Evolutionary conservation across 192 early-diverging fungal genomes (phyloP), one percentile per base, ranked within the genome.

Genomic region (Podila minutissima): DNA sequence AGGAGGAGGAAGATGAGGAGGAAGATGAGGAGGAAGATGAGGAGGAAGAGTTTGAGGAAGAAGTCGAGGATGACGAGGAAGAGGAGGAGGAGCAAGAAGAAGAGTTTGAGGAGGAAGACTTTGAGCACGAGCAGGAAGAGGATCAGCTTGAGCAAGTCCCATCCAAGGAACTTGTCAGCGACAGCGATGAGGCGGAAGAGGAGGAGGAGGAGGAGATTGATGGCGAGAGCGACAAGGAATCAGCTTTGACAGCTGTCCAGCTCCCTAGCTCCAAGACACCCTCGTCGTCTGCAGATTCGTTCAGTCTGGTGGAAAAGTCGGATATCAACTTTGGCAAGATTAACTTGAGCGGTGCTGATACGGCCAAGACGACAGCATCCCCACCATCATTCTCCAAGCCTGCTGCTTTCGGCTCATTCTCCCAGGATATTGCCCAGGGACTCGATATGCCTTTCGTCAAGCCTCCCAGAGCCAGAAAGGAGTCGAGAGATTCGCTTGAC

Each of bases 161-260:
- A 67, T 57, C 50, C 41, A 46, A 17, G 41, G 41, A 46, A 46
- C 13, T 13, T 29, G n/a, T 58, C 22, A 58, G 53, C 31, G 59
- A 33, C 31, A 61, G 59, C 31, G 59, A 61, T 28, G 59, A 33
- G 19, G 49, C n/a, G 20, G 69, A 33, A n/a, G n/a, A n/a, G 26
- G 48, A 38, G 17, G 61, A 33, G n/a, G 60, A 12, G 38, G 19
- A 51, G 15, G 61, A 50, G 3, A n/a, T 0, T 17, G 67, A 17
- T 19, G 69, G 71, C 2, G 77, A 81, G 32, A 81, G 77, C 29
- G 77, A 81, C 57, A 81, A 81, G 26, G 77, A 81, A 28, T 81
- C 77, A 1, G 77, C 77, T 0, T 53, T 81, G 71, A 81, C 77
- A 6, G 71, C 77, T 0, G 62, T 81, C 22, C 64, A 72, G 37